Evolutionary conservation across 345 rosid genomes (phyloP).

Genomic region (Rhizophora mangle): DNA sequence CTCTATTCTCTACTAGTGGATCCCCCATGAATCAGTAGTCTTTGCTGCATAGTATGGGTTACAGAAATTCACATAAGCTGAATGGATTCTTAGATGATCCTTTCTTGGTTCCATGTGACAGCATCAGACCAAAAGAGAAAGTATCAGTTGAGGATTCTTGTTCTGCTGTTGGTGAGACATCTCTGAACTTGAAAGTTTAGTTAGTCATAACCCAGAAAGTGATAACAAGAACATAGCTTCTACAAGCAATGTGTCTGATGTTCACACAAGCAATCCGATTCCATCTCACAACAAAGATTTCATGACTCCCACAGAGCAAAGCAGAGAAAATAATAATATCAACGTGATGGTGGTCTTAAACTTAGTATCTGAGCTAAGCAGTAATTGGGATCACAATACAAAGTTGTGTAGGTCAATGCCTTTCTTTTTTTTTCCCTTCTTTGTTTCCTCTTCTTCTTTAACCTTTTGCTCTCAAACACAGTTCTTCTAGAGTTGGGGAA

Average conservation of each 20-base stretch:
- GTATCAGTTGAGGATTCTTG: slow-evolving; percentile 48
- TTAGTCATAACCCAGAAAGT: slow-evolving; percentile 37
- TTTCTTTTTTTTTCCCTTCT: not conserved
- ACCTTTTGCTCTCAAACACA: not conserved
- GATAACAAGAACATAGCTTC: slow-evolving; percentile 23
- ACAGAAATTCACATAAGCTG: slow-evolving; percentile 35
- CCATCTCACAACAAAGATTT: slow-evolving; percentile 16
- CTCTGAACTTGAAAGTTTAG: slow-evolving; percentile 44
- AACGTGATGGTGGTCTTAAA: slow-evolving; percentile 60
- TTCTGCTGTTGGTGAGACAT: slow-evolving; percentile 37
- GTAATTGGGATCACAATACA: slow-evolving; percentile 23
- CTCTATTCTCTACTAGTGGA: slow-evolving; percentile 32
- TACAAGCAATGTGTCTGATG: slow-evolving; percentile 18
- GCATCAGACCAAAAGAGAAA: slow-evolving; percentile 38
- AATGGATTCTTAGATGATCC: slow-evolving; percentile 36
- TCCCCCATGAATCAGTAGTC: slow-evolving; percentile 29
- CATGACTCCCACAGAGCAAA: slow-evolving; percentile 27
- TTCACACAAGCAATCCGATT: slow-evolving; percentile 10
- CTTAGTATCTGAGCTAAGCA: not conserved
- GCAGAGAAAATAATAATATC: slow-evolving; percentile 73
- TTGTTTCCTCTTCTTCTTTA: no score
- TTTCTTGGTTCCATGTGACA: slow-evolving; percentile 38
- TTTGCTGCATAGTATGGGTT: slow-evolving; percentile 32
- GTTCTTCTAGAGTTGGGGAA: not conserved
- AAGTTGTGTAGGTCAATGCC: slow-evolving; percentile 27